Evolutionary conservation across 768 basidiomycete species (phyloP), one percentile per base, ranked within the genome.

Genomic region (Mycena vitilis): DNA sequence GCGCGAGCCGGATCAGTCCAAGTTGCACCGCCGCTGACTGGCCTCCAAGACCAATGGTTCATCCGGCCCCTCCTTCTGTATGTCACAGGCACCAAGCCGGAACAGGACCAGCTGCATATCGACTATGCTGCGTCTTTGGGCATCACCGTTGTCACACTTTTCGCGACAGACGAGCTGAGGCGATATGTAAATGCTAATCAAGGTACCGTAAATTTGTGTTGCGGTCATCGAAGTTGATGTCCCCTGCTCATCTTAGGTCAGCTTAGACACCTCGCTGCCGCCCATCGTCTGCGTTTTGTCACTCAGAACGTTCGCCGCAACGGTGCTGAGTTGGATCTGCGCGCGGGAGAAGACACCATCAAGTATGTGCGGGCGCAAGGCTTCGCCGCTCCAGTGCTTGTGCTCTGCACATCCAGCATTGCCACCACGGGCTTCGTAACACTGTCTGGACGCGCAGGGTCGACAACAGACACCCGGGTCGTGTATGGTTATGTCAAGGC

Each of bases 241-340:
- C 30, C 5, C 30, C 30, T 30, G 30, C 30, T 30, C 30, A 30
- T 30, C 10, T 15, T 40, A 40, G 10, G 10, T 40, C 40, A 40
- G 15, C 40, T 40, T 40, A 3, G 40, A 4, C 40, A 40, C 40
- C 20, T 56, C 45, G 59, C 44, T 10, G 36, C 45, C 1, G 45
- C 58, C 6, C 65, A 66, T n/a, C 59, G 65, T 18, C 44, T 66
- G 15, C 65, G 65, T 22, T 66, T 66, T n/a, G 49, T 66, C 9
- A 66, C 53, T 5, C 65, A 66, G 30, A 61, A 66, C 10, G 66
- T 67, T 3, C 66, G 66, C 45, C 47, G 16, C 37, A 20, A 57
- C n/a, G 25, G 38, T 20, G 54, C 44, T 15, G 53, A 23, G 6
- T 38, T 57, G 25, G 54, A 34, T 9, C 2, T 37, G 38, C 23